phyloP scores from a whole-genome alignment of 2,329 filamentous ascomycete genomes.

The Ophiostoma angusticollis region DNA sequence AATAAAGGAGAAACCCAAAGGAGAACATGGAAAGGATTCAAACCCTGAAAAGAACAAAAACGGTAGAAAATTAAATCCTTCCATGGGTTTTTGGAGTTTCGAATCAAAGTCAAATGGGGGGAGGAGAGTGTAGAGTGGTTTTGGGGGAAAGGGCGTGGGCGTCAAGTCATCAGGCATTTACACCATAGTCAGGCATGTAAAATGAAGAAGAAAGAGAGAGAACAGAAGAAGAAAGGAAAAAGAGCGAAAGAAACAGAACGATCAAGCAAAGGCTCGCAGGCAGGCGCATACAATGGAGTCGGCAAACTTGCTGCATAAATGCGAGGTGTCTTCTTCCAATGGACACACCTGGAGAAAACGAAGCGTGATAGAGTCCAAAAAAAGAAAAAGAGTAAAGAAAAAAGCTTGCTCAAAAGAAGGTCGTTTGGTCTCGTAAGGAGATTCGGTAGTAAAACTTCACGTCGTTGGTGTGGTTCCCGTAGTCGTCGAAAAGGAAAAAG shows the following conservation, averaged over 20 bases:
- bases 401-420: slow-evolving; percentile 9
- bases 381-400: slow-evolving; percentile 3
- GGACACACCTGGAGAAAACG: no score
- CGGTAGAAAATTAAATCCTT: slow-evolving; percentile 16
- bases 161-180: slow-evolving; percentile 16
- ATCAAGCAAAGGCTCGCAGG: slow-evolving; percentile 2
- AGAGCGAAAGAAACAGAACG: background rate
- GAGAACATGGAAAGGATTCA: slow-evolving; percentile 5
- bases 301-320: no score
- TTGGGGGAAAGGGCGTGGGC: slow-evolving; percentile 8
- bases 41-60: slow-evolving; percentile 11
- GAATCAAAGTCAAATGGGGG: no score
- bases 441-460: background rate
- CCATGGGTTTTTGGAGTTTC: no score
- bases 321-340: no score
- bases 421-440: slow-evolving; percentile 10
- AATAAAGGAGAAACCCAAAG: slow-evolving; percentile 1
- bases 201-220: slow-evolving; percentile 4
- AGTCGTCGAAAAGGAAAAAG: slow-evolving; percentile 1
- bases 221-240: background rate
- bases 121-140: no score
- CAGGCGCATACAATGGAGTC: no score
- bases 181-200: slow-evolving; percentile 15
- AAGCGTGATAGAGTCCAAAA: no score
- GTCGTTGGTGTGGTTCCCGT: slow-evolving; percentile 13